phyloP scores from a whole-genome alignment of 1,284 basidiomycete genomes.

The Trichosporon sp. region DNA sequence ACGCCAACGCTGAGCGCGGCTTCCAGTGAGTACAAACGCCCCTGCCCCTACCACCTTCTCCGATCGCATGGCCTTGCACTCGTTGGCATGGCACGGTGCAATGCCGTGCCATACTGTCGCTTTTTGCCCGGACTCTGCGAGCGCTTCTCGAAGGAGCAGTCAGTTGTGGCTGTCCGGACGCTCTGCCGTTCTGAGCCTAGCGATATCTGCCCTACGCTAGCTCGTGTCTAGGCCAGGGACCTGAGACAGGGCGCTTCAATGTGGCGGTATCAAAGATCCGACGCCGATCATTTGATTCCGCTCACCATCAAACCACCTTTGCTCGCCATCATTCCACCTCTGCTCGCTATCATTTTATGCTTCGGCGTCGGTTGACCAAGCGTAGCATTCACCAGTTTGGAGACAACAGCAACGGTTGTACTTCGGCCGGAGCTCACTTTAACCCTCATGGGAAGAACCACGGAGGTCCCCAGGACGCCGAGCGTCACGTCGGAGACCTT shows the following conservation, averaged over 20 bases:
- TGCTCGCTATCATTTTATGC: neutral
- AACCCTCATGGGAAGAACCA: slow-evolving; percentile 65
- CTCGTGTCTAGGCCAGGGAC: no score
- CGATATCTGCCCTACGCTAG: no score
- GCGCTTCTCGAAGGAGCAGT: no score
- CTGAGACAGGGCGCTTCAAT: no score
- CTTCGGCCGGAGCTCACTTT: slow-evolving; percentile 67
- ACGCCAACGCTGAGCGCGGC: slow-evolving; percentile 59
- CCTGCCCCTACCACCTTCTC: neutral
- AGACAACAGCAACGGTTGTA: slow-evolving; percentile 55
- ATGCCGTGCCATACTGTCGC: no score
- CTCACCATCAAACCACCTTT: neutral
- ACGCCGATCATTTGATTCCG: neutral
- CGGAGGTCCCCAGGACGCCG: slow-evolving; percentile 55
- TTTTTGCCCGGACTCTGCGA: no score
- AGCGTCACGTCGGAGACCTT: slow-evolving; percentile 70
- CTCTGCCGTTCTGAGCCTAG: no score
- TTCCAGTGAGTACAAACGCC: slow-evolving; percentile 55
- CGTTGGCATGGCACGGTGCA: no score
- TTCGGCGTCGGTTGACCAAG: neutral
- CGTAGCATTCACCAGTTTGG: slow-evolving; percentile 8
- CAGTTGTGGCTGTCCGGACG: no score
- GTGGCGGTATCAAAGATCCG: neutral
- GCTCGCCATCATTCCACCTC: neutral
- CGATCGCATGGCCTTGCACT: no score